phyloP scores from a whole-genome alignment of 2,329 filamentous ascomycete species.

The Beauveria asiatica region DNA sequence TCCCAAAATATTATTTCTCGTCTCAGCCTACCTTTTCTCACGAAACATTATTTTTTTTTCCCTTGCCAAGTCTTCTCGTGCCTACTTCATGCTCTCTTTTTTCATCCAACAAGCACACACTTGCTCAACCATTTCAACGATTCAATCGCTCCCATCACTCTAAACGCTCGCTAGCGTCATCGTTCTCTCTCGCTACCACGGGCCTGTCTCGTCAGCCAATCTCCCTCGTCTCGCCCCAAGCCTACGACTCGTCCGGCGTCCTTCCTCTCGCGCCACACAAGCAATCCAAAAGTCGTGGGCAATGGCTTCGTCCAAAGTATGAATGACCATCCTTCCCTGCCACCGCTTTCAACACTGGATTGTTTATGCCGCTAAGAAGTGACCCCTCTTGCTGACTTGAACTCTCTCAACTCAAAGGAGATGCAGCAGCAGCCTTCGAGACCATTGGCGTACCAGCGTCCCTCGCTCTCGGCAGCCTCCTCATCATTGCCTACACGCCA shows the following conservation, averaged over 20 bases:
- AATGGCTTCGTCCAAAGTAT: slow-evolving; percentile 58
- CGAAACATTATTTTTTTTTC: slow-evolving; percentile 10
- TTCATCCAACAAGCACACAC: not conserved
- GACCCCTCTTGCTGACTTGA: slow-evolving; percentile 22
- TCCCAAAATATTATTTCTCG: slow-evolving; percentile 35
- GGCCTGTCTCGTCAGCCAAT: slow-evolving; percentile 8
- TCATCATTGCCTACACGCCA: slow-evolving; percentile 52
- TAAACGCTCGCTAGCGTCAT: slow-evolving; percentile 7
- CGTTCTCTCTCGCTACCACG: not conserved
- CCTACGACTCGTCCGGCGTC: slow-evolving; percentile 5
- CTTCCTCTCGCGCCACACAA: slow-evolving; percentile 25
- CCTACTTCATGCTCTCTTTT: slow-evolving; percentile 7
- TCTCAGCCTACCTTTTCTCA: slow-evolving; percentile 18
- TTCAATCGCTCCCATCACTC: not conserved
- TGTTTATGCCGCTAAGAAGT: slow-evolving; percentile 18
- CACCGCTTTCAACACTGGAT: slow-evolving; percentile 14
- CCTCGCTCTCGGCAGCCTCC: slow-evolving; percentile 49
- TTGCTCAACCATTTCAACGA: slow-evolving; percentile 1
- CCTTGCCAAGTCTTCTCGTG: slow-evolving; percentile 4
- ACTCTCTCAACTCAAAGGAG: slow-evolving; percentile 39
- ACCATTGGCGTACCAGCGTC: slow-evolving; percentile 56
- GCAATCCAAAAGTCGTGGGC: slow-evolving; percentile 29
- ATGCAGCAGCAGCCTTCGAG: slow-evolving; percentile 57
- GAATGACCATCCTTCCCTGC: slow-evolving; percentile 15
- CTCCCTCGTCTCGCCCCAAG: not conserved